Conservation (phyloP, 2,329 filamentous ascomycete genomes). For the Beauveria bassiana region DNA sequence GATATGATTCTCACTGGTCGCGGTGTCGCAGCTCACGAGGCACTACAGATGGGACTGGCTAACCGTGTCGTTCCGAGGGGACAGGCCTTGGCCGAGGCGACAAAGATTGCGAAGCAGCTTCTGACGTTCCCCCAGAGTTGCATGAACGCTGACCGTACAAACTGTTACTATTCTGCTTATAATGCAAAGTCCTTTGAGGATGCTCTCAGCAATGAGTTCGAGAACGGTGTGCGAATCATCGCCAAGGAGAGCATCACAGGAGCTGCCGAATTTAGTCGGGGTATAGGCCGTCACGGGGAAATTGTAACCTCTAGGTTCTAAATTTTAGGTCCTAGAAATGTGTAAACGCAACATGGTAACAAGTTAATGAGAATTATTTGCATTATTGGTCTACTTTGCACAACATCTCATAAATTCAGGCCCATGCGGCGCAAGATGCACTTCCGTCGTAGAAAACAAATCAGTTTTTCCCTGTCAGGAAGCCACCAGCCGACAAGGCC, state of each 20-base stretch:
- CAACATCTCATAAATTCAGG: not conserved
- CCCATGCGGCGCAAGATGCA: not conserved
- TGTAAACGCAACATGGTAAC: not conserved
- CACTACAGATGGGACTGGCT: conserved; percentile 42
- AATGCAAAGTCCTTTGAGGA: conserved; percentile 40
- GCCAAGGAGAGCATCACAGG: conserved; percentile 29
- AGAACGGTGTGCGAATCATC: conserved; percentile 33
- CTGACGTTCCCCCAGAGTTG: conserved; percentile 42
- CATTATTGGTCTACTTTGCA: not conserved
- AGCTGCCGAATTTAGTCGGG: conserved; percentile 12
- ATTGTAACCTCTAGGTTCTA: not conserved
- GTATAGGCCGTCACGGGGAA: not conserved
- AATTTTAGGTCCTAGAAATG: not conserved
- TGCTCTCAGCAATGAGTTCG: conserved; percentile 40
- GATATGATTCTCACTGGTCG: conserved; percentile 51
- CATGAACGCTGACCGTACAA: conserved; percentile 41
- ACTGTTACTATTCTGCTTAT: conserved; percentile 43
- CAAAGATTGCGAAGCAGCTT: conserved; percentile 37
- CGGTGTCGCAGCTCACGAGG: conserved; percentile 38
- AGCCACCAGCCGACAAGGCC: conserved; percentile 5
- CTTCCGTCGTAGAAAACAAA: not conserved
- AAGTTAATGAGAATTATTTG: not conserved
- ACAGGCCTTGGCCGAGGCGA: conserved; percentile 38
- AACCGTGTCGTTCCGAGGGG: conserved; percentile 45
- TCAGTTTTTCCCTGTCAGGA: not conserved